These are phyloP conservation scores for Actinidia polygama DNA, from an alignment of 179 eudicot genomes.

Conservation along the genomic window DNA sequence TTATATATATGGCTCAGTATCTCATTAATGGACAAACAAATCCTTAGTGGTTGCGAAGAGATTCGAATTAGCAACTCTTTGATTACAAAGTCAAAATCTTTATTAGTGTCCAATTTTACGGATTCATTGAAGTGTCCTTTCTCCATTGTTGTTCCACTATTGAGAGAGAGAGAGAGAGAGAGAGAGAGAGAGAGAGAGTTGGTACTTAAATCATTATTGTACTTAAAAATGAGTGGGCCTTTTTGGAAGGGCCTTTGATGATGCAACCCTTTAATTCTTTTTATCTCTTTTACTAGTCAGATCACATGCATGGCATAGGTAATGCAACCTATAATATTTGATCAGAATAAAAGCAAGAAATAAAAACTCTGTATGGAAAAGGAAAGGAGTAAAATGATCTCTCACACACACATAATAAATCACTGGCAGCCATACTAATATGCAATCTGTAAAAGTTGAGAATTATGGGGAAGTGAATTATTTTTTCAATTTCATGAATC, in stretches of 20 bases:
- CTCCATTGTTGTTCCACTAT: neutral
- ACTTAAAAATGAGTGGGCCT: neutral
- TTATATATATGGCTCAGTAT: neutral
- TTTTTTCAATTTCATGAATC: too few relatives aligned
- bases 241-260: slow-evolving; percentile 6
- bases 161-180: neutral
- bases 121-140: slow-evolving; percentile 1
- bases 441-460: neutral
- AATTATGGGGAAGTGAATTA: too few relatives aligned
- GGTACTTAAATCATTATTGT: too few relatives aligned
- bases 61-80: neutral
- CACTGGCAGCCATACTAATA: neutral
- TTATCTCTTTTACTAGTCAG: slow-evolving; percentile 6
- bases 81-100: neutral
- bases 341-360: too few relatives aligned
- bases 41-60: too few relatives aligned
- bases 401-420: neutral
- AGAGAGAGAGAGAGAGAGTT: neutral
- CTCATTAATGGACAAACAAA: neutral
- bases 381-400: neutral
- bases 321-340: too few relatives aligned
- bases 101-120: neutral
- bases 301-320: slow-evolving; percentile 19
- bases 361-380: too few relatives aligned
- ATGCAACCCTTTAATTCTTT: neutral